Base-by-base conservation (phyloP, 1,139 yeast genomes). In the Dujonia santamariae region DNA sequence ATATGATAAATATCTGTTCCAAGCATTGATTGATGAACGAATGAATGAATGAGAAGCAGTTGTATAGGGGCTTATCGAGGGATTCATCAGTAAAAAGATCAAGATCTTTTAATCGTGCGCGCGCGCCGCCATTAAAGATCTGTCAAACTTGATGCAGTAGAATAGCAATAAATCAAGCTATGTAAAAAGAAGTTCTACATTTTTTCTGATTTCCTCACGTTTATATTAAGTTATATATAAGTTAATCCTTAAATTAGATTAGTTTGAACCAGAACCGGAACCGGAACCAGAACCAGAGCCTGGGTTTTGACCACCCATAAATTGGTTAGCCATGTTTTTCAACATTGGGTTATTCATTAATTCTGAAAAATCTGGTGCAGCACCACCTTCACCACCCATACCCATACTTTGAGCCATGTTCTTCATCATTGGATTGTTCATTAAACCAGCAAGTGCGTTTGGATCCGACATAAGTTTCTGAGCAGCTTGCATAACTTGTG, bases 391-490 rank as follows among this genome's bases (percentile, higher is more conserved):
- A 21, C 75, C 77, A 26, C 86, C 87, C 33, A 75, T 56, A 7
- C 84, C 78, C 59, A 84, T 67, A 40, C 65, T 75, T 47, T 75
- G 75, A 27, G 94, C 94, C 94, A 85, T 83, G 55, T 79, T 82
- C 51, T 75, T 77, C 15, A 85, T 53, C 48, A 80, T 78, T 18
- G 97, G 97, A 57, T 87, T 85, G 58, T 65, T 78, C 88, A 90
- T 80, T 57, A 90, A 65, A 37, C 80, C 78, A 43, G 67, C 72
- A 68, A 90, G 66, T 32, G 95, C 90, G 29, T 67, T 74, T 21
- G 97, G 97, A 57, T 90, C 82, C 40, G 80, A 78, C 96, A 90
- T 88, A 84, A 92, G 77, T 54, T 79, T 79, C 59, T 87, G 94
- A 26, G 97, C 97, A 52, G 95, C 94, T 63, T 85, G 87, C 86